Evolutionary conservation across 108 stramenopile species (phyloP).

Genomic region (Schizochytrium sp.): DNA sequence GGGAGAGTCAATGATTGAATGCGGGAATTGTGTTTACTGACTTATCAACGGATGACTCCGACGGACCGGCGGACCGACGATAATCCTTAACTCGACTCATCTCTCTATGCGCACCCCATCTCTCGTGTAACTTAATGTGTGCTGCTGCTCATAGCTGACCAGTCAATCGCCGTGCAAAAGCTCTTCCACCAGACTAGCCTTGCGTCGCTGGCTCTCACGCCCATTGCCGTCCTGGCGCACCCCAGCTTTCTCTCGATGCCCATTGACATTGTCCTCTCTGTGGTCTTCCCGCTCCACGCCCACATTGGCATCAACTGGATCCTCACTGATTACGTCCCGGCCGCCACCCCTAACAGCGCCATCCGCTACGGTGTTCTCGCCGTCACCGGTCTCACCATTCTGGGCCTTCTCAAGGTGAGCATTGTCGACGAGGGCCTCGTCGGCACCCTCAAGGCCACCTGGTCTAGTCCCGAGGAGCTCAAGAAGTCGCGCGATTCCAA

Average conservation of each 20-base stretch:
- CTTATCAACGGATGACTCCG: too few species aligned
- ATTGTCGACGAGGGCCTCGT: neutral
- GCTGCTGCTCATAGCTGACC: neutral
- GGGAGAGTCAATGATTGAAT: too few species aligned
- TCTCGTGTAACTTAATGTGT: neutral
- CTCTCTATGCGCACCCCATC: neutral
- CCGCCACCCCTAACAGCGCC: neutral
- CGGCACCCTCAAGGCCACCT: slow-evolving; percentile 14
- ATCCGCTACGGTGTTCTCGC: neutral
- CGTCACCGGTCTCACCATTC: neutral
- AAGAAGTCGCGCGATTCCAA: neutral
- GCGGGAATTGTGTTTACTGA: too few species aligned
- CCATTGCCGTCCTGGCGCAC: neutral
- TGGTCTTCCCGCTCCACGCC: slow-evolving; percentile 11
- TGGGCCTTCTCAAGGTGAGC: neutral
- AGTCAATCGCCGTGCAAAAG: neutral
- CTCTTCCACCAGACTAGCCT: neutral
- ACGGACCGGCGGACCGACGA: too few species aligned
- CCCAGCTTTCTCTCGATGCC: neutral
- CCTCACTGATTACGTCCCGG: slow-evolving; percentile 11
- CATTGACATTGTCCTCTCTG: neutral
- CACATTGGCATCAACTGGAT: slow-evolving; percentile 18
- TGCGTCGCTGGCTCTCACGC: neutral
- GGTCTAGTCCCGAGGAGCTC: neutral
- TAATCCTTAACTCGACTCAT: too few species aligned